phyloP scores from a whole-genome alignment of 768 basidiomycete species.

The Melanogaster broomeanus region DNA sequence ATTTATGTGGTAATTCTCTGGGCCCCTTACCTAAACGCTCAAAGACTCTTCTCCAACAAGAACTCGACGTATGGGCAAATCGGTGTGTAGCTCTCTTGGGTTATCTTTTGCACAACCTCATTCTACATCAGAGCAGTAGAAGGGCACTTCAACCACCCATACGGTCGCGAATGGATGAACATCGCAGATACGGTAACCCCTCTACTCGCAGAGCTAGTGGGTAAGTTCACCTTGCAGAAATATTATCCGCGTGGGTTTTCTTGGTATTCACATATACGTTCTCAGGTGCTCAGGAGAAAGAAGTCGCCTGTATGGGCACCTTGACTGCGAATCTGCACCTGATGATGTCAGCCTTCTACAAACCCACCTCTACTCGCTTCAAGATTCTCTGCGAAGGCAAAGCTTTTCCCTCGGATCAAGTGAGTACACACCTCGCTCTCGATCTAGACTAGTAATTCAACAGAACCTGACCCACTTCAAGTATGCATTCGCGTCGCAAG shows the following conservation, averaged over 20 bases:
- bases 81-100: conserved; percentile 42
- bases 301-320: conserved; percentile 95
- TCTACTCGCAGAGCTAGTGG: conserved; percentile 79
- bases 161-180: conserved; percentile 78
- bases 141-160: conserved; percentile 91
- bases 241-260: conserved; percentile 2
- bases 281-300: conserved; percentile 80
- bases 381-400: conserved; percentile 95
- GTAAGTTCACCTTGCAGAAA: conserved; percentile 43
- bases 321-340: conserved; percentile 95
- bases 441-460: conserved; percentile 12
- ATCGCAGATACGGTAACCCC: conserved; percentile 73
- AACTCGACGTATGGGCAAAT: conserved; percentile 82
- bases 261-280: conserved; percentile 21
- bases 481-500: conserved; percentile 98
- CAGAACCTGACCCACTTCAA: conserved; percentile 34
- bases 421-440: conserved; percentile 35
- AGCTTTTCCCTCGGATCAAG: conserved; percentile 97
- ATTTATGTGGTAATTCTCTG: conserved; percentile 96
- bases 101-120: conserved; percentile 9
- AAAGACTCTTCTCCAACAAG: conserved; percentile 71
- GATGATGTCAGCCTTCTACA: conserved; percentile 93
- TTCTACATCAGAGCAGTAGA: conserved; percentile 65
- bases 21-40: conserved; percentile 81
- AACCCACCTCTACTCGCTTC: conserved; percentile 78